Conservation (phyloP, 2,329 filamentous ascomycete species). For the Capronia coronata region DNA sequence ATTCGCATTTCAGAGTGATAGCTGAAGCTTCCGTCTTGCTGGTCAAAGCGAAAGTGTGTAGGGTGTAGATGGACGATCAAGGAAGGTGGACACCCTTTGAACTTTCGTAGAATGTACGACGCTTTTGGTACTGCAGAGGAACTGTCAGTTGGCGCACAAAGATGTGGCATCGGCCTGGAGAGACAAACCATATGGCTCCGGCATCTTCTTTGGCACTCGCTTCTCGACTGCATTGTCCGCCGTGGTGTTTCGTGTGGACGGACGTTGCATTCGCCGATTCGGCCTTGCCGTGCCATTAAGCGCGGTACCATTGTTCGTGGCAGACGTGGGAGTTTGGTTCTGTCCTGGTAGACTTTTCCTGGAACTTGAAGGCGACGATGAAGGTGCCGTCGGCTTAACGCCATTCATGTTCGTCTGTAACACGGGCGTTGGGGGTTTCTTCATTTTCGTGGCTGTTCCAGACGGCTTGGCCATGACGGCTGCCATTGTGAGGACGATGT, state of each 20-base stretch:
- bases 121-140: conserved; percentile 60
- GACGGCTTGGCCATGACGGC: conserved; percentile 24
- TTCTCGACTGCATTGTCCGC: conserved; percentile 32
- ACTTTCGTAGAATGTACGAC: conserved; percentile 76
- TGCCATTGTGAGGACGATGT: conserved; percentile 15
- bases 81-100: conserved; percentile 65
- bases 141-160: conserved; percentile 4
- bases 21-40: conserved; percentile 83
- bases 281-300: conserved; percentile 32
- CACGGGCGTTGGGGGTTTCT: conserved; percentile 40
- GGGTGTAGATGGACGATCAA: conserved; percentile 78
- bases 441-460: conserved; percentile 27
- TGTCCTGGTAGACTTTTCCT: conserved; percentile 52
- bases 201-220: conserved; percentile 34
- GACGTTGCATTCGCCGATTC: conserved; percentile 44
- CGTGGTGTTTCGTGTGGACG: conserved; percentile 32
- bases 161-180: neutral
- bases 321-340: conserved; percentile 16
- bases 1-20: conserved; percentile 90
- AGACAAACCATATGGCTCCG: conserved; percentile 43
- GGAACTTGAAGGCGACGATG: conserved; percentile 48
- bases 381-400: conserved; percentile 51
- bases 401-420: conserved; percentile 59
- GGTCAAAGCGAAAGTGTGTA: conserved; percentile 84
- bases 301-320: conserved; percentile 38